A percentile compares a stretch with the other conserved stretches of the same genome.
These are phyloP conservation scores for Inga leiocalycina DNA, from an alignment of 306 rosid genomes.

Conservation along the genomic window DNA sequence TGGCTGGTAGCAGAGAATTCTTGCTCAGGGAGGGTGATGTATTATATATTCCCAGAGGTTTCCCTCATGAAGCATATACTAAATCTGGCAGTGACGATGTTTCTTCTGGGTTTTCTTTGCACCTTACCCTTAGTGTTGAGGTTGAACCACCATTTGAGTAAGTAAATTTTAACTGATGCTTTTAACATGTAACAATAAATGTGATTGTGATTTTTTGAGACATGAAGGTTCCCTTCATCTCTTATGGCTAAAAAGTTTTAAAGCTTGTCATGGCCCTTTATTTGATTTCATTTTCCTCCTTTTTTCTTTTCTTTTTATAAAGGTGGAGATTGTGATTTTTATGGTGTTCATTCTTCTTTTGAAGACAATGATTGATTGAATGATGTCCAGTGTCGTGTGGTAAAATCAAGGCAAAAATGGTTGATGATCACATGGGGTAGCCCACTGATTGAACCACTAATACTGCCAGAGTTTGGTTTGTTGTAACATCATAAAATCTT, in stretches of 20 bases:
- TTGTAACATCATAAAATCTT: conserved; percentile 36
- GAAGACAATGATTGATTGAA: conserved; percentile 12
- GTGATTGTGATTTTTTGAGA: conserved; percentile 16
- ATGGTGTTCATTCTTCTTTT: conserved; percentile 8
- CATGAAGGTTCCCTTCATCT: conserved; percentile 4
- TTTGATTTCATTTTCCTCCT: background rate
- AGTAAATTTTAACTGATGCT: conserved; percentile 44
- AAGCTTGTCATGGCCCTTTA: conserved; percentile 13
- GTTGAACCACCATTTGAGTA: conserved; percentile 91
- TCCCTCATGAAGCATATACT: conserved; percentile 80
- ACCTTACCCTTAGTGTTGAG: conserved; percentile 84
- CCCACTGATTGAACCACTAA: conserved; percentile 36
- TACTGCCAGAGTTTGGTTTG: conserved; percentile 35
- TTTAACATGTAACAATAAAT: conserved; percentile 17
- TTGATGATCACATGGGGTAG: conserved; percentile 33
- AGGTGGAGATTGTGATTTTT: conserved; percentile 13
- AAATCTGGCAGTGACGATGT: conserved; percentile 39
- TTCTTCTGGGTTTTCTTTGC: conserved; percentile 66
- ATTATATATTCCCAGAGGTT: conserved; percentile 86
- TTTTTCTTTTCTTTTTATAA: background rate
- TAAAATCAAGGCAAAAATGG: conserved; percentile 8
- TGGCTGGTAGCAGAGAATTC: conserved; percentile 46
- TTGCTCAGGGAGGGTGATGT: conserved; percentile 73
- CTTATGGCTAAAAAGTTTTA: conserved; percentile 8
- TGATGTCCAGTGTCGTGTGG: conserved; percentile 14